Evolutionary conservation across 768 basidiomycete species (phyloP).

Genomic region (Auricularia auricula-judae): DNA sequence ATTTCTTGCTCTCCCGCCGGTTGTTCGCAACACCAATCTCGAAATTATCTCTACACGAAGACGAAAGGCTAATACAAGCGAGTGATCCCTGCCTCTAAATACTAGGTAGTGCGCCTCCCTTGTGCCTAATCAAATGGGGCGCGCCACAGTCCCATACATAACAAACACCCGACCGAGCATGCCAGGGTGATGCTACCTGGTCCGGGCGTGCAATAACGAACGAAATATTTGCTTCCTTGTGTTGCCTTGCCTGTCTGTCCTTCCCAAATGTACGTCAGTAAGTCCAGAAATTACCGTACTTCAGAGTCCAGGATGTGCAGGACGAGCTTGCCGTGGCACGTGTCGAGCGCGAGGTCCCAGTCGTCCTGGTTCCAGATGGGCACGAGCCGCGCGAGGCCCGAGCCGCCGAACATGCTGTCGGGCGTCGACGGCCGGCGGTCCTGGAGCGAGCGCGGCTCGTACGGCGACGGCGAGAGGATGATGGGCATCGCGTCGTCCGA

Average conservation of each 20-base stretch:
- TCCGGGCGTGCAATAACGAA: neutral
- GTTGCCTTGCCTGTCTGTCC: neutral
- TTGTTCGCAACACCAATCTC: neutral
- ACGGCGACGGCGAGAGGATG: slow-evolving; percentile 7
- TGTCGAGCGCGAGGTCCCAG: slow-evolving; percentile 42
- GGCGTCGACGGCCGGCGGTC: slow-evolving; percentile 23
- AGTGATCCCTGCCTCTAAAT: neutral
- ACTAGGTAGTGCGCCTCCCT: neutral
- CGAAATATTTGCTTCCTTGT: neutral
- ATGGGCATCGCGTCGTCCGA: neutral
- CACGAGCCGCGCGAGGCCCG: slow-evolving; percentile 18
- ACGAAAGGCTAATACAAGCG: neutral
- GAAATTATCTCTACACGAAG: neutral
- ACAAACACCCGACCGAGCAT: no score
- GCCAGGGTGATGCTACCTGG: no score
- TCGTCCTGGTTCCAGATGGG: slow-evolving; percentile 45
- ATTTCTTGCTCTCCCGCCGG: neutral
- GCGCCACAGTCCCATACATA: no score
- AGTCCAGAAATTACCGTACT: neutral
- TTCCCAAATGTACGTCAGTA: neutral
- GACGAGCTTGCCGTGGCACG: slow-evolving; percentile 41
- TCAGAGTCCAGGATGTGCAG: slow-evolving; percentile 41
- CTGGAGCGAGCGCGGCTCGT: slow-evolving; percentile 18
- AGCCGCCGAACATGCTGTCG: slow-evolving; percentile 8
- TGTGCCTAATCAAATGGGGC: neutral